These are phyloP conservation scores for Cucurbita pepo DNA, from an alignment of 306 rosid genomes.

Conservation along the genomic window DNA sequence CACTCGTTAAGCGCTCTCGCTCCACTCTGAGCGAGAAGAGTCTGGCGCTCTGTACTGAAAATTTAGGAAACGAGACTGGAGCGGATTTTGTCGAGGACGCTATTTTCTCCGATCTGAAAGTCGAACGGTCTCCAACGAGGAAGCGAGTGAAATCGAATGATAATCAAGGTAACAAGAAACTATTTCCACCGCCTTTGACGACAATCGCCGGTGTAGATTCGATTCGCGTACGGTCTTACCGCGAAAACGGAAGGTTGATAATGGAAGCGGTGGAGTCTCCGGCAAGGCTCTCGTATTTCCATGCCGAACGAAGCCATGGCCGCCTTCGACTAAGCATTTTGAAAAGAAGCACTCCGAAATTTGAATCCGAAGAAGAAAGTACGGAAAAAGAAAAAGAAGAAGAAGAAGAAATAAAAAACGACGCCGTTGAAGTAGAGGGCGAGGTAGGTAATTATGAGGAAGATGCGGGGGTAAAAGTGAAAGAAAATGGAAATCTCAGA, in stretches of 20 bases:
- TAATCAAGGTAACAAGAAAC: conserved; percentile 6
- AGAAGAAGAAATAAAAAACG: not conserved
- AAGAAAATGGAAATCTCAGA: not conserved
- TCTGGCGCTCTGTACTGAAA: conserved; percentile 66
- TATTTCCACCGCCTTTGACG: conserved; percentile 85
- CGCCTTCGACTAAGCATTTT: conserved; percentile 63
- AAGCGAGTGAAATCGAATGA: conserved; percentile 16
- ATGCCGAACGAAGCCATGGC: conserved; percentile 69
- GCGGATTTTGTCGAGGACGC: conserved; percentile 30
- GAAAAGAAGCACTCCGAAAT: conserved; percentile 5
- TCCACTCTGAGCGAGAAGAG: conserved; percentile 36
- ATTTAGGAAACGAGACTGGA: conserved; percentile 76
- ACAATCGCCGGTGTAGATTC: conserved; percentile 59
- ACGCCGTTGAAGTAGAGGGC: not conserved
- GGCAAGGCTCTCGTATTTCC: conserved; percentile 25
- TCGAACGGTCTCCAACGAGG: conserved; percentile 12
- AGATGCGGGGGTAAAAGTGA: not conserved
- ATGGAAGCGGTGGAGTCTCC: conserved; percentile 51
- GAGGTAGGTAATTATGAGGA: not conserved
- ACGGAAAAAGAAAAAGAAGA: not conserved
- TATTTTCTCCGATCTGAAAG: conserved; percentile 18
- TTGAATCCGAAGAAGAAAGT: conserved; percentile 9
- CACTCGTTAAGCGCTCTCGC: conserved; percentile 37
- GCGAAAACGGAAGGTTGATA: conserved; percentile 62
- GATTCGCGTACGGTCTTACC: conserved; percentile 49